phyloP scores from a whole-genome alignment of 192 early-diverging fungal species.

The Coemansia sp. region DNA sequence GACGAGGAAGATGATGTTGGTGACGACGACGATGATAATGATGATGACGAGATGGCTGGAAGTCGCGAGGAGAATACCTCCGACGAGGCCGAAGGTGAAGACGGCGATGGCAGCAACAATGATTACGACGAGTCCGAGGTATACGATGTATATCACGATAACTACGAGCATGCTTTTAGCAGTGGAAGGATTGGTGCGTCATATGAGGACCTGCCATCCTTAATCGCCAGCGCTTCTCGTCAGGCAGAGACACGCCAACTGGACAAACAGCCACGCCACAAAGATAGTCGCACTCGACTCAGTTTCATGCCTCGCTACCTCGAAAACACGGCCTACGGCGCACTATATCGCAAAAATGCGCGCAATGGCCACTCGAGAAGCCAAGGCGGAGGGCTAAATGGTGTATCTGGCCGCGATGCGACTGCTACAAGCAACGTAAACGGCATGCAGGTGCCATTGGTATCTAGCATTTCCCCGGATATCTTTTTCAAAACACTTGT shows the following conservation, averaged over 20 bases:
- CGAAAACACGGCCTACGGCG: slow-evolving; percentile 40
- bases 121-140: slow-evolving; percentile 12
- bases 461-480: slow-evolving; percentile 32
- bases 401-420: background rate
- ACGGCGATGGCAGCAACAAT: slow-evolving; percentile 6
- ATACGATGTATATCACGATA: slow-evolving; percentile 8
- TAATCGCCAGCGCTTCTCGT: slow-evolving; percentile 1
- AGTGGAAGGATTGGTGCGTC: slow-evolving; percentile 1
- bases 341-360: slow-evolving; percentile 13
- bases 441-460: background rate
- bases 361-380: background rate
- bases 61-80: slow-evolving; percentile 2
- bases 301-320: slow-evolving; percentile 45
- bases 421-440: background rate
- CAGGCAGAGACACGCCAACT: slow-evolving; percentile 3
- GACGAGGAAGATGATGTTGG: slow-evolving; percentile 20
- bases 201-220: slow-evolving; percentile 28
- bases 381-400: background rate
- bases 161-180: slow-evolving; percentile 5
- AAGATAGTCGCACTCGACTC: background rate
- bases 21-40: slow-evolving; percentile 5
- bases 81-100: slow-evolving; percentile 11
- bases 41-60: slow-evolving; percentile 7
- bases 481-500: slow-evolving; percentile 48
- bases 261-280: slow-evolving; percentile 8